Evolutionary conservation across 805 yeast genomes (phyloP), one percentile per base, ranked within the genome.

Genomic region (Debaryomyces hansenii): DNA sequence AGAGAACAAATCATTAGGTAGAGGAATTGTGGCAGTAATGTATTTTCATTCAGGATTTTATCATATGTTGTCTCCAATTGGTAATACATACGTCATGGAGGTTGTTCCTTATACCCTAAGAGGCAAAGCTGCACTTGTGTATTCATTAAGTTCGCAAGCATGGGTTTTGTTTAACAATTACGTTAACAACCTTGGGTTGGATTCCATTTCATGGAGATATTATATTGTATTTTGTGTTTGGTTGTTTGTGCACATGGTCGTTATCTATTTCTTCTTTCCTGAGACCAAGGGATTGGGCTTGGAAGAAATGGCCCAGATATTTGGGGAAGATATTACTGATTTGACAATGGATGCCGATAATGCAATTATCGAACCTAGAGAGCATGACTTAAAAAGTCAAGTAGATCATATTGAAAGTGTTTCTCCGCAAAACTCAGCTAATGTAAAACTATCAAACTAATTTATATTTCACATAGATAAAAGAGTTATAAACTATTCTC

Each of bases 1-100:
- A 40, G 40, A 47, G 32, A 48, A 51, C 15, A 47, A 52, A 33
- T 28, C 44, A 2, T 49, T 52, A 44, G 58, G 38, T 24, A 31
- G n/a, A 15, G 46, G 42, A 1, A 31, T 39, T 15, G 33, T 44
- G 24, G 42, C 46, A 4, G 32, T 44, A 38, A 31, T 44, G 4
- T 44, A 31, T 15, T 37, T 38, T 2, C 32, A n/a, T 24, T 16
- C 16, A 33, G 38, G 38, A 3, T 37, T 18, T 20, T 44, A 44
- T 15, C 41, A 43, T 39, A 21, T 32, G 20, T n/a, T 31, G 12
- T 9, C 46, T 1, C 38, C 42, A 5, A 33, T 29, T 4, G 20
- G 18, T 10, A 35, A 24, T 20, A 29, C 42, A 5, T 44, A 44
- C 14, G 42, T 38, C n/a, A 44, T 24, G 34, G 42, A 43, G n/a